These are phyloP conservation scores for Rubus parviflorus DNA, from an alignment of 306 rosid genomes.

Conservation along the genomic window DNA sequence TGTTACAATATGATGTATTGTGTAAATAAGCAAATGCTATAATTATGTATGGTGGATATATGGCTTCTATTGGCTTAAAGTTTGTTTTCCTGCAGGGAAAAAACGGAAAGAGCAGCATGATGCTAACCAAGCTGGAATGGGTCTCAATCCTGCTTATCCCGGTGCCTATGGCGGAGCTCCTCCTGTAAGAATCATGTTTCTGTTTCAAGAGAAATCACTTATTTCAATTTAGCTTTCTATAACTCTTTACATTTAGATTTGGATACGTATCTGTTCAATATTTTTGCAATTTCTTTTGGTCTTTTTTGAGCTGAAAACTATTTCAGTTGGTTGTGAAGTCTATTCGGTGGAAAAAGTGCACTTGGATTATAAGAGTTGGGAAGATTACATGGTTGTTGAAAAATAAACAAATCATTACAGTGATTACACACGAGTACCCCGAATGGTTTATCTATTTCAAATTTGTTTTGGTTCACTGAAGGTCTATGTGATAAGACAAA, in stretches of 20 bases:
- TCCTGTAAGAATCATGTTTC: constrained; percentile 53
- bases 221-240: background rate
- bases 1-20: background rate
- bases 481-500: background rate
- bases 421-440: background rate
- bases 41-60: background rate
- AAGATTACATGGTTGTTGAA: background rate
- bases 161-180: constrained; percentile 80
- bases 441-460: background rate
- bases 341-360: background rate
- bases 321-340: background rate
- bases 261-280: background rate
- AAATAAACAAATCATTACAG: background rate
- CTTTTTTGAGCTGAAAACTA: constrained; percentile 9
- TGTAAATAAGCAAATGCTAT: background rate
- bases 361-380: background rate
- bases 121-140: constrained; percentile 80
- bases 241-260: background rate
- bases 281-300: background rate
- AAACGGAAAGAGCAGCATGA: constrained; percentile 90
- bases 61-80: constrained; percentile 1
- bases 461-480: background rate
- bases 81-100: constrained; percentile 52
- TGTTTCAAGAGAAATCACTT: background rate
- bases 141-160: constrained; percentile 74